phyloP scores from a whole-genome alignment of 495 filamentous ascomycete species.

The Lophiostoma macrostomum region DNA sequence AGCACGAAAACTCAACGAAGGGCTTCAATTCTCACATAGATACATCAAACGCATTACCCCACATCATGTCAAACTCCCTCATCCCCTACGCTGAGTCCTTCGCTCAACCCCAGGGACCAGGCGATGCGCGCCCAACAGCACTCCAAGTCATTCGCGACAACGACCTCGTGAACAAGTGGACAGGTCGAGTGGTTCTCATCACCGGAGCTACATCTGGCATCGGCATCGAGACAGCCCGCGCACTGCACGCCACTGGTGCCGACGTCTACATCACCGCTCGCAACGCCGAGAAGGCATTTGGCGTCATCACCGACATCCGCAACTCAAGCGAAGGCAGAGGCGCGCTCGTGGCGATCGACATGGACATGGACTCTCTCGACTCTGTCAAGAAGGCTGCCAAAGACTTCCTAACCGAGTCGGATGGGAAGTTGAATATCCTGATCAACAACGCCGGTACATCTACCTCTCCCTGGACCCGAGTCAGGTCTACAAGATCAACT shows the following conservation, averaged over 20 bases:
- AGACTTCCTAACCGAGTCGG: conserved; percentile 35
- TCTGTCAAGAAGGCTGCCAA: conserved; percentile 45
- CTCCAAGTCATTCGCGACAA: conserved; percentile 48
- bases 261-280: conserved; percentile 46
- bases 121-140: conserved; percentile 49
- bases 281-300: conserved; percentile 41
- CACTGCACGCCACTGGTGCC: conserved; percentile 48
- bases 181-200: conserved; percentile 61
- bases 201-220: conserved; percentile 66
- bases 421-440: conserved; percentile 21
- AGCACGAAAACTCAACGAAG: too few relatives aligned
- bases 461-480: neutral
- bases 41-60: too few relatives aligned
- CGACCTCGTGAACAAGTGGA: conserved; percentile 37
- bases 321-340: conserved; percentile 1
- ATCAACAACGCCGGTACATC: conserved; percentile 23
- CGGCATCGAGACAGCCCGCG: conserved; percentile 50
- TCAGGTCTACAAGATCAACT: too few relatives aligned
- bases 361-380: conserved; percentile 48
- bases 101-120: conserved; percentile 40
- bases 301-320: conserved; percentile 20
- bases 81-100: conserved; percentile 2
- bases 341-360: conserved; percentile 39
- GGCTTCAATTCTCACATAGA: too few relatives aligned
- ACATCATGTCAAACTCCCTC: neutral